These are phyloP conservation scores for Bimuria novae-zelandiae DNA, from an alignment of 2,329 filamentous ascomycete genomes.

Conservation along the genomic window DNA sequence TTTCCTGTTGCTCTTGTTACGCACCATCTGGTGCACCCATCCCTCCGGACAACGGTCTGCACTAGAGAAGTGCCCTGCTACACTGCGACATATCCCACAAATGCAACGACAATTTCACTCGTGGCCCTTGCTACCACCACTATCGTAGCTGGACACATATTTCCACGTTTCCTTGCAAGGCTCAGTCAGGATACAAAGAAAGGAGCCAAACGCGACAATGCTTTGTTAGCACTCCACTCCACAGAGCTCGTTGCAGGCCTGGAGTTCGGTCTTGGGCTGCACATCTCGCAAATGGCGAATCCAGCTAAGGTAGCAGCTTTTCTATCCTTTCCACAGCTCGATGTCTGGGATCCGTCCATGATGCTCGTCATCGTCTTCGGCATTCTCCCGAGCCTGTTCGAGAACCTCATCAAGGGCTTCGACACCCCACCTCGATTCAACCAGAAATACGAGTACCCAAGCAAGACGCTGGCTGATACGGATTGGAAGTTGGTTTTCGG, in stretches of 20 bases:
- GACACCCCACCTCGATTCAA: slow-evolving; percentile 49
- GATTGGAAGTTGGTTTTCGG: slow-evolving; percentile 56
- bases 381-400: slow-evolving; percentile 52
- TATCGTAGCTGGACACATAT: slow-evolving; percentile 23
- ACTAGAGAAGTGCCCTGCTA: slow-evolving; percentile 51
- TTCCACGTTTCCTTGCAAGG: slow-evolving; percentile 29
- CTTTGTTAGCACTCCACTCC: slow-evolving; percentile 34
- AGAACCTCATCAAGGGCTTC: slow-evolving; percentile 31
- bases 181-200: background rate
- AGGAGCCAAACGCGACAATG: slow-evolving; percentile 14
- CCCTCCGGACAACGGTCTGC: slow-evolving; percentile 48
- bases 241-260: slow-evolving; percentile 54
- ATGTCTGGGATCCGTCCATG: slow-evolving; percentile 57
- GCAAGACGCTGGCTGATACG: slow-evolving; percentile 52
- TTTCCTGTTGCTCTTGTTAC: slow-evolving; percentile 40
- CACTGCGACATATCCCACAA: slow-evolving; percentile 49
- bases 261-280: slow-evolving; percentile 57
- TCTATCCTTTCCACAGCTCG: slow-evolving; percentile 50
- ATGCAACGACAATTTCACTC: slow-evolving; percentile 30
- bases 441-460: slow-evolving; percentile 50
- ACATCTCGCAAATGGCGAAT: slow-evolving; percentile 58
- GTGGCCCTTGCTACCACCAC: slow-evolving; percentile 43
- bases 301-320: slow-evolving; percentile 57
- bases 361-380: slow-evolving; percentile 56
- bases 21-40: slow-evolving; percentile 47